Base-by-base conservation (phyloP, 1,284 basidiomycete species). In the Sparassis latifolia region DNA sequence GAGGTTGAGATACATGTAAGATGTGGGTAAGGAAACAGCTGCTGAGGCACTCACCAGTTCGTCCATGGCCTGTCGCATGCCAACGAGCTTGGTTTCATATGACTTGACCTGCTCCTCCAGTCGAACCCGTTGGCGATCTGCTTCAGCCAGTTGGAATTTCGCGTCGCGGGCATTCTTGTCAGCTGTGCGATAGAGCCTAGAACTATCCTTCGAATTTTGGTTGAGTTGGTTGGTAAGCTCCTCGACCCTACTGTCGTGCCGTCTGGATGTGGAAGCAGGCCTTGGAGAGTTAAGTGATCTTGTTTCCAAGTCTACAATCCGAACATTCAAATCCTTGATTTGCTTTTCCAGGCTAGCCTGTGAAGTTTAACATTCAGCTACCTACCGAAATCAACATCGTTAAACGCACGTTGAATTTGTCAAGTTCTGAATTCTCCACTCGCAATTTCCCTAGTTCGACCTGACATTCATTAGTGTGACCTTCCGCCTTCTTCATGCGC, bases 281-380 rank as follows among this genome's bases (percentile, higher is more conserved):
- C 84, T 76, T n/a, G 86, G 81, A 12, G 79, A 63, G 52, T 65
- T 78, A 57, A 88, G 84, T 1, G 88, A 84, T 59, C 77, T 85
- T 0, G 88, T 89, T 64, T 92, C 90, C 9, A 92, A 72, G 60
- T 92, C 89, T 5, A 89, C 83, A 52, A 92, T 80, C 33, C 82
- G 84, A 37, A 89, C 76, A 52, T 90, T 89, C 33, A 91, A 69
- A 45, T 91, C 87, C 62, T 91, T 91, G 60, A 87, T 75, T 65
- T 90, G 85, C 61, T 89, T 90, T 70, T 91, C 89, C 27, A 92
- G 73, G 53, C 75, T 81, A 7, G 86, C 88, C 89, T 92, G 56
- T 30, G 43, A 43, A 20, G 20, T 20, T 20, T 20, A 20, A 20
- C 12, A 30, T 41, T 20, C 20, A 20, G 20, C 20, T 20, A 20